These are phyloP conservation scores for Cyclanthera cordifolia DNA, from an alignment of 306 rosid species.

Conservation along the genomic window DNA sequence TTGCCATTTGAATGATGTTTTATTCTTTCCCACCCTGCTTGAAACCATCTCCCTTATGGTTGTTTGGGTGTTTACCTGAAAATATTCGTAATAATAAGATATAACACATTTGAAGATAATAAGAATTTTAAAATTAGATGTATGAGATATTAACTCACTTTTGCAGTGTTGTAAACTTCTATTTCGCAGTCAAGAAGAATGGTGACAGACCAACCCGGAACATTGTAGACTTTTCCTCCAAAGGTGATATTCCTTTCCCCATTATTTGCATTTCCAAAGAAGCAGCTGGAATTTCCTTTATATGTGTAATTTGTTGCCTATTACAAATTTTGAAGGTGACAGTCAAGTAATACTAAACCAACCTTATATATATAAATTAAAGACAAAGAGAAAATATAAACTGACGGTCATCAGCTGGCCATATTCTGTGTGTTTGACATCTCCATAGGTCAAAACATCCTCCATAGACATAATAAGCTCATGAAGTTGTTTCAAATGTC, in stretches of 20 bases:
- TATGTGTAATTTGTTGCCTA: slow-evolving; percentile 37
- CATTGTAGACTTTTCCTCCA: slow-evolving; percentile 7
- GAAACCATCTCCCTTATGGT: slow-evolving; percentile 21
- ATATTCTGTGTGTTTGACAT: slow-evolving; percentile 19
- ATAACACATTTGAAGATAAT: not conserved
- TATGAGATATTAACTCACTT: slow-evolving; percentile 17
- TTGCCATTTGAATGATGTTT: slow-evolving; percentile 26
- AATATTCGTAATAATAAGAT: not conserved
- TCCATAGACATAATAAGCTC: slow-evolving; percentile 37
- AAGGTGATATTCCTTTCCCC: slow-evolving; percentile 30
- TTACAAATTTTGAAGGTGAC: not conserved
- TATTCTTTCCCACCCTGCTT: slow-evolving; percentile 19
- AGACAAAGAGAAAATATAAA: not conserved
- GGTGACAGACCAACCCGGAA: slow-evolving; percentile 58
- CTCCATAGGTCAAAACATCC: slow-evolving; percentile 27
- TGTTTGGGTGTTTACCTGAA: slow-evolving; percentile 40
- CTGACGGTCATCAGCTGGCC: slow-evolving; percentile 28
- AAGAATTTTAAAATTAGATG: too few species aligned
- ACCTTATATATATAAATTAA: too few species aligned
- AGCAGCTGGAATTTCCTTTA: slow-evolving; percentile 30
- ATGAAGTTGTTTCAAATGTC: slow-evolving; percentile 42
- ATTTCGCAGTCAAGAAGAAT: slow-evolving; percentile 39
- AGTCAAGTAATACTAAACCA: not conserved
- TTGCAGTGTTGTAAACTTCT: slow-evolving; percentile 46
- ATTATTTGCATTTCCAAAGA: slow-evolving; percentile 31